phyloP scores from a whole-genome alignment of 768 basidiomycete genomes.

The Boletus insuetus region DNA sequence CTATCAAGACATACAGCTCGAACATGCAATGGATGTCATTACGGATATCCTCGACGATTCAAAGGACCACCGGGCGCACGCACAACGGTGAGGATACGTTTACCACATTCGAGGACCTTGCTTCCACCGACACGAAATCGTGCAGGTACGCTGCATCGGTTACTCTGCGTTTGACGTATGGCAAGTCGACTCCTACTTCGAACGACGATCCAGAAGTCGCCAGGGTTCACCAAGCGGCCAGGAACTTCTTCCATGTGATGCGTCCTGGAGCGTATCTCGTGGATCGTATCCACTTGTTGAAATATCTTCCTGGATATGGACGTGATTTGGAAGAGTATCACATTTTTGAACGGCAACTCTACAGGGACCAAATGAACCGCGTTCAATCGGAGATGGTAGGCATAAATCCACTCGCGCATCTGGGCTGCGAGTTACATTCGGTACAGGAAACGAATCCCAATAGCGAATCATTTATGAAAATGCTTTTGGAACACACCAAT shows the following conservation, averaged over 20 bases:
- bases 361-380: constrained; percentile 44
- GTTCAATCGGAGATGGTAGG: constrained; percentile 45
- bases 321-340: constrained; percentile 51
- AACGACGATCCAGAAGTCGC: constrained; percentile 21
- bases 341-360: constrained; percentile 45
- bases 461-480: constrained; percentile 43
- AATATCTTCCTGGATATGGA: constrained; percentile 57
- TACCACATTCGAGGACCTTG: too few relatives aligned
- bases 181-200: constrained; percentile 24
- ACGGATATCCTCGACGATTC: constrained; percentile 33
- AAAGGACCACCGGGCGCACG: constrained; percentile 39
- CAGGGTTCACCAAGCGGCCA: constrained; percentile 13
- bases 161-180: constrained; percentile 23
- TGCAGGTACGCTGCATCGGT: constrained; percentile 26
- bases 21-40: constrained; percentile 25
- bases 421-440: neutral
- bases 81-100: constrained; percentile 39
- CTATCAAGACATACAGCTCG: constrained; percentile 44
- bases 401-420: neutral
- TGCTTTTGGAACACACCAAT: constrained; percentile 46
- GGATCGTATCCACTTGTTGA: constrained; percentile 32
- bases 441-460: constrained; percentile 7
- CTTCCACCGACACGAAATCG: neutral
- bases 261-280: constrained; percentile 35
- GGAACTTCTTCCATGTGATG: constrained; percentile 25